Conservation (phyloP, 306 rosid genomes). For the Castanea sativa region DNA sequence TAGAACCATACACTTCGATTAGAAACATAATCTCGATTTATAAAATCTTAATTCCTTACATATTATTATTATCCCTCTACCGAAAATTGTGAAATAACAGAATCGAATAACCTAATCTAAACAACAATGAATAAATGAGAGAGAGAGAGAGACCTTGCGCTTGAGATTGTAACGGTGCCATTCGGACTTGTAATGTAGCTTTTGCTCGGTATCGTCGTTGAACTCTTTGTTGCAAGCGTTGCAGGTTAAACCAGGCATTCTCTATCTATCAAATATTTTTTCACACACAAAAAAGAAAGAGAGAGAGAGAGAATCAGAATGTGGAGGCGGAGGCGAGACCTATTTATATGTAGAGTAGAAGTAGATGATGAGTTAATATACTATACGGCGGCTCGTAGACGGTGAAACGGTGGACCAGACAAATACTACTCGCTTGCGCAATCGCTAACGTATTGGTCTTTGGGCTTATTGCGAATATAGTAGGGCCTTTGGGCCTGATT, state of each 20-base stretch:
- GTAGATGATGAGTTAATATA: too few species aligned
- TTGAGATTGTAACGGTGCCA: slow-evolving; percentile 99
- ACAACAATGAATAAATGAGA: background rate
- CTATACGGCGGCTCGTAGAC: slow-evolving; percentile 27
- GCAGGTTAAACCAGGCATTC: slow-evolving; percentile 72
- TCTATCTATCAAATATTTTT: too few species aligned
- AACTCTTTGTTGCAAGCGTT: slow-evolving; percentile 94
- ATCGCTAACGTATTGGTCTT: background rate
- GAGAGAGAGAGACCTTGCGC: slow-evolving; percentile 69
- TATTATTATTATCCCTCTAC: too few species aligned
- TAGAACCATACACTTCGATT: too few species aligned
- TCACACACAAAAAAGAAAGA: too few species aligned
- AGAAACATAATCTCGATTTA: too few species aligned
- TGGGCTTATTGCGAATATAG: background rate
- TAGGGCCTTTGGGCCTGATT: background rate
- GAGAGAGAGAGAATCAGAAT: too few species aligned
- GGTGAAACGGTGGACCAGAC: background rate
- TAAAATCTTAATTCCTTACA: too few species aligned
- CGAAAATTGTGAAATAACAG: too few species aligned
- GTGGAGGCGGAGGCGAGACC: background rate
- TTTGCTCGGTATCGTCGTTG: slow-evolving; percentile 55
- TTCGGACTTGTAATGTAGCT: slow-evolving; percentile 92
- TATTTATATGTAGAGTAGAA: background rate
- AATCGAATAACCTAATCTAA: background rate
- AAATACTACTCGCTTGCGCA: background rate